These are phyloP conservation scores for Heracleum sosnowskyi DNA, from an alignment of 129 eudicot species.

Conservation along the genomic window DNA sequence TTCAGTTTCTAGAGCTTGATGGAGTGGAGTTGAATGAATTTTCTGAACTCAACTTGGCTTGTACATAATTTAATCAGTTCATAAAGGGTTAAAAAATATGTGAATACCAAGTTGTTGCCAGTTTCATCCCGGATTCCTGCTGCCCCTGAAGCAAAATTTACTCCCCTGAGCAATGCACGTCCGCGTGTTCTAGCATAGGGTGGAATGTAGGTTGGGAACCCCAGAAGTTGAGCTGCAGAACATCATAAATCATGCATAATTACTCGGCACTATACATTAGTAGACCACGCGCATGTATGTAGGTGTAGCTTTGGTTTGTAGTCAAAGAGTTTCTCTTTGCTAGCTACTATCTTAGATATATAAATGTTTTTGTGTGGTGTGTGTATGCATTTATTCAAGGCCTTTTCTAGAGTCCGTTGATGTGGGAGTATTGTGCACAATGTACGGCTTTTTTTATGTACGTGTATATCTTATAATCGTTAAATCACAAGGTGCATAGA, in stretches of 20 bases:
- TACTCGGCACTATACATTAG: not conserved
- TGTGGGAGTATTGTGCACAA: too few species aligned
- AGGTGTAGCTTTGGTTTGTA: too few species aligned
- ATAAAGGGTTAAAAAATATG: not conserved
- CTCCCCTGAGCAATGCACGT: slow-evolving; percentile 47
- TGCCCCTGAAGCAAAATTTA: slow-evolving; percentile 78
- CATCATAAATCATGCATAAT: not conserved
- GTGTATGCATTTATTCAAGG: too few species aligned
- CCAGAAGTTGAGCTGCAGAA: slow-evolving; percentile 73
- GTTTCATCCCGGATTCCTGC: slow-evolving; percentile 86
- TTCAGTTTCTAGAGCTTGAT: not conserved
- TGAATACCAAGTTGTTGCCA: slow-evolving; percentile 62
- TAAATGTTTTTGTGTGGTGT: too few species aligned
- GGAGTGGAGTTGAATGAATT: not conserved
- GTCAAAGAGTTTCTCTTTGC: too few species aligned
- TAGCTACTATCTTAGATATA: too few species aligned
- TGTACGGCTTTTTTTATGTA: too few species aligned
- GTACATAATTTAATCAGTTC: not conserved
- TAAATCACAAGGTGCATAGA: not conserved
- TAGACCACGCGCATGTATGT: too few species aligned
- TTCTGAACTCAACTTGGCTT: not conserved
- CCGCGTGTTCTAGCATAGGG: slow-evolving; percentile 67
- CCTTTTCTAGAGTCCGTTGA: too few species aligned
- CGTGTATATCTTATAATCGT: too few species aligned
- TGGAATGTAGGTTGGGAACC: slow-evolving; percentile 67